A percentile compares a stretch with the other conserved stretches of the same genome.
Evolutionary conservation across 2,329 filamentous ascomycete genomes (phyloP).

Genomic region (Diatrype stigma): DNA sequence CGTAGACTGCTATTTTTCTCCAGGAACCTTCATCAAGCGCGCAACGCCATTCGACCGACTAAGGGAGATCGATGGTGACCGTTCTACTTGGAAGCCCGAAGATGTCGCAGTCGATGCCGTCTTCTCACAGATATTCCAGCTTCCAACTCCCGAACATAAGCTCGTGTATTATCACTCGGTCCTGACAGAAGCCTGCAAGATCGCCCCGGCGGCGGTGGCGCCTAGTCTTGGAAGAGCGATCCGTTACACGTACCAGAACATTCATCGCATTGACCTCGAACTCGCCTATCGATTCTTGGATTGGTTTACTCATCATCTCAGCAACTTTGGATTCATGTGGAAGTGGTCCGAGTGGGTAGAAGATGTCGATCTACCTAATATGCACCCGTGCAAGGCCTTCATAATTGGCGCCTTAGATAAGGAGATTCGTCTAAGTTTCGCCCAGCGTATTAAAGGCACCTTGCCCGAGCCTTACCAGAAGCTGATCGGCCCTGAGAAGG

Average conservation of each 20-base stretch:
- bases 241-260: constrained; percentile 79
- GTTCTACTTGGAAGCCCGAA: constrained; percentile 92
- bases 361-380: constrained; percentile 70
- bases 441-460: constrained; percentile 91
- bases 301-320: constrained; percentile 97
- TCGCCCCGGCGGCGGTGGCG: constrained; percentile 92
- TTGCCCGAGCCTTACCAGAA: constrained; percentile 77
- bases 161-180: constrained; percentile 95
- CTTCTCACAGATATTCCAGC: constrained; percentile 88
- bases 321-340: constrained; percentile 99
- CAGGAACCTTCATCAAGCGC: constrained; percentile 86
- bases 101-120: constrained; percentile 96
- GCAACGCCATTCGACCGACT: constrained; percentile 90
- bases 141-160: constrained; percentile 86
- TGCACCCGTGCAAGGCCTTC: constrained; percentile 90
- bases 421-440: constrained; percentile 93
- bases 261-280: constrained; percentile 81
- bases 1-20: constrained; percentile 89
- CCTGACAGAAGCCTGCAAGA: constrained; percentile 91
- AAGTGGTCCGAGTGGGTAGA: constrained; percentile 98
- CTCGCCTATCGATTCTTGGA: constrained; percentile 84
- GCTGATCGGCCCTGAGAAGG: constrained; percentile 80
- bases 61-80: constrained; percentile 59
- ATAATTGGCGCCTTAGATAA: constrained; percentile 89
- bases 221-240: constrained; percentile 92